Base-by-base conservation (phyloP, 2,329 filamentous ascomycete species). In the Trichoderma sp. region DNA sequence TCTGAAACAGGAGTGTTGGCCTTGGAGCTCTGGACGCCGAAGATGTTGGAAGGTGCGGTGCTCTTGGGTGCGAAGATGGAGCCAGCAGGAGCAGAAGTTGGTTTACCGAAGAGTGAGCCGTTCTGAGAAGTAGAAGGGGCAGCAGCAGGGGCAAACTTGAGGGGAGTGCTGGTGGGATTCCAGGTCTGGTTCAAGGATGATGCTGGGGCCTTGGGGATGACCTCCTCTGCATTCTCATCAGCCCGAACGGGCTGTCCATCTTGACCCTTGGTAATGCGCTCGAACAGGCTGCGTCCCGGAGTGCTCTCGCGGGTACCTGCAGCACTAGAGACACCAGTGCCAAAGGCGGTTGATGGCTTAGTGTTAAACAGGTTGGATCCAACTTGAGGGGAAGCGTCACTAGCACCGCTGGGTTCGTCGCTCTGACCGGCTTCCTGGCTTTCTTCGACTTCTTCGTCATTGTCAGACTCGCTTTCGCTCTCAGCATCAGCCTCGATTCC, bases 211-310 rank as follows among this genome's bases (percentile, higher is more conserved):
- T 78, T 79, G 23, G 75, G 68, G 26, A 65, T 68, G 11, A 71
- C 61, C 26, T 73, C 74, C 67, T 76, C 77, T 57, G 28, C 76
- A 67, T 70, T 59, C 71, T 78, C 73, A 68, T 79, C 75, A 73
- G 82, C 77, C 30, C 85, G 83, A 2, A 88, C 77, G 17, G 85
- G 84, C 71, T 88, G 83, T 2, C 86, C 86, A 73, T 87, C 83
- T 20, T 77, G 80, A 61, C 82, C 85, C 77, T 84, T 86, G 6
- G 83, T 85, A 8, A 89, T 83, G 39, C 88, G 85, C 50, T 88
- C 87, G 74, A 89, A 89, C 15, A 89, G 76, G 76, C 87, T 88
- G 59, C 83, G 82, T 23, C 82, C 84, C 26, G 85, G 81, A 3
- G 82, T 83, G 71, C 81, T 82, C 55, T 85, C 84, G 4, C 83